Conservation (phyloP, 2,329 filamentous ascomycete species). For the Phialophora verrucosa region DNA sequence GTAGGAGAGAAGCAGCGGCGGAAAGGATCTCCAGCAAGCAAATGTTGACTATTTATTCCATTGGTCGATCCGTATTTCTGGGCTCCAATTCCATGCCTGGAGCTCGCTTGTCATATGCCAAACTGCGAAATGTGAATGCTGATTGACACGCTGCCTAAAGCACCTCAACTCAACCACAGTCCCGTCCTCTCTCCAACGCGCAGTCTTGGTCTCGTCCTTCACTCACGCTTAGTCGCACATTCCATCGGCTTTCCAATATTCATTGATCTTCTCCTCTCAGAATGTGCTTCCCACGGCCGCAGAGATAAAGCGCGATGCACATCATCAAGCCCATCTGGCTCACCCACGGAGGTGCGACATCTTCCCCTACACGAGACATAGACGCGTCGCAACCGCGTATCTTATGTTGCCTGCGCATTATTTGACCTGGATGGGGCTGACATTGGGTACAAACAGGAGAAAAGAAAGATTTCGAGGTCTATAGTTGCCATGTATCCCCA, state of each 20-base stretch:
- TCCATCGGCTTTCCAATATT: not conserved
- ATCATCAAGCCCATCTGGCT: conserved; percentile 96
- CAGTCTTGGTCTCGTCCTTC: not conserved
- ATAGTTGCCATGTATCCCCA: conserved; percentile 95
- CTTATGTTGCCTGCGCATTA: conserved; percentile 22
- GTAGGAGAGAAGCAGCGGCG: not conserved
- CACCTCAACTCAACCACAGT: conserved; percentile 3
- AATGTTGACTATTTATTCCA: not conserved
- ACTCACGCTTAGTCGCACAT: not conserved
- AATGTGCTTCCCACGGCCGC: conserved; percentile 25
- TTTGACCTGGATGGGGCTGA: conserved; percentile 11
- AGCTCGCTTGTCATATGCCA: conserved; percentile 5
- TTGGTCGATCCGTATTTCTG: not conserved
- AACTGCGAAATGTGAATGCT: not conserved
- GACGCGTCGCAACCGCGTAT: conserved; percentile 36
- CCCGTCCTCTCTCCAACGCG: not conserved
- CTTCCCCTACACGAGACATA: conserved; percentile 15
- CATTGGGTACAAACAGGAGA: conserved; percentile 65
- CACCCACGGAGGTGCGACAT: conserved; percentile 77
- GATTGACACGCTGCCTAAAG: not conserved
- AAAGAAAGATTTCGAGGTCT: conserved; percentile 97
- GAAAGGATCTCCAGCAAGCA: not conserved
- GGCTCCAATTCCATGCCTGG: not conserved
- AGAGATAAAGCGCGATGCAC: conserved; percentile 62
- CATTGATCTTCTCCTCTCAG: conserved; percentile 5